Base-by-base conservation (phyloP, 129 eudicot species). In the Centrapalus pauciflorus region DNA sequence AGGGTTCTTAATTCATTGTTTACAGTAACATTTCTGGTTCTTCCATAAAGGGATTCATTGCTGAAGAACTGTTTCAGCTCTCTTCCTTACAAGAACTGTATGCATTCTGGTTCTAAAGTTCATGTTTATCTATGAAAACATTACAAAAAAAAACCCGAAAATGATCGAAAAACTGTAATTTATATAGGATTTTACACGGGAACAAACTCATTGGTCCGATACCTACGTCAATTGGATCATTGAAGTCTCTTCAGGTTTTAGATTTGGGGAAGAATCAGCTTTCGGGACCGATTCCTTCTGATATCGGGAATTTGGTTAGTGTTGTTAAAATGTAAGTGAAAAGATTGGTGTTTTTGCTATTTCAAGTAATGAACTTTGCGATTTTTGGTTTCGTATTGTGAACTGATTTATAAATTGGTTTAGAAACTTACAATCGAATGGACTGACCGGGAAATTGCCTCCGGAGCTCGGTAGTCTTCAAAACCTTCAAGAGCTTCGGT, bases 401-500 rank as follows among this genome's bases (percentile, higher is more conserved):
- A 66, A 46, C 33, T 68, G 25, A 17, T 50, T 35, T 38, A n/a
- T 69, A n/a, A n/a, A 13, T 55, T 26, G 45, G 14, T 75, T 33
- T 78, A 94, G 99, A 74, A 86, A 94, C 78, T 86, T 94, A 56
- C 86, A 89, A 73, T 89, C 93, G 19, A 94, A 94, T 75, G 90
- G 87, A 66, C 83, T 94, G 26, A 84, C 88, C 24, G 99, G 96
- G 41, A 76, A 67, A 62, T 38, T 94, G 79, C 96, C 95, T 55
- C 52, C 46, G 12, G 89, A 86, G 81, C 78, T 94, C 43, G 80
- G 83, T n/a, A 82, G 74, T 69, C 78, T 94, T 76, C 84, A 82
- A 27, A 41, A 74, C 78, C 95, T 93, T 62, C 84, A 81, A 82
- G 93, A 86, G 43, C 95, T 94, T 78, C 86, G 84, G 76, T 56